Conservation (phyloP, 2,329 filamentous ascomycete genomes). For the Colletotrichum magnum region DNA sequence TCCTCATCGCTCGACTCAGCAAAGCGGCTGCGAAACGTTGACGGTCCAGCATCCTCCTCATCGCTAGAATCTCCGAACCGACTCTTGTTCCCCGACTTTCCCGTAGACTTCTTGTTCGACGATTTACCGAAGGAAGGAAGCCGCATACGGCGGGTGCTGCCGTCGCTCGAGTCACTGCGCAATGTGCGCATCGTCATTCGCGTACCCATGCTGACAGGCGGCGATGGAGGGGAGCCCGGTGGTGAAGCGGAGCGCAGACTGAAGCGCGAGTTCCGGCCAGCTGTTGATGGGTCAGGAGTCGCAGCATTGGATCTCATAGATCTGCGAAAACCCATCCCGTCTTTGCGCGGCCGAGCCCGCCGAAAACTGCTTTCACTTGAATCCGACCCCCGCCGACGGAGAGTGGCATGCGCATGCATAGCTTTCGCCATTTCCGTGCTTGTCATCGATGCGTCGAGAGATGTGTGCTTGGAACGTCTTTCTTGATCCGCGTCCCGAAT, state of each 20-base stretch:
- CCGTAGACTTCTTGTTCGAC: constrained; percentile 48
- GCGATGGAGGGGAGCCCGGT: constrained; percentile 64
- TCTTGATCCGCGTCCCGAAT: background rate
- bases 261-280: constrained; percentile 60
- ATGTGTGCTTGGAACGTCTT: constrained; percentile 13
- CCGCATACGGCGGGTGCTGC: constrained; percentile 53
- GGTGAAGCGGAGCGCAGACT: constrained; percentile 81
- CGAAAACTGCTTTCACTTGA: constrained; percentile 88
- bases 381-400: constrained; percentile 71
- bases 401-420: constrained; percentile 51
- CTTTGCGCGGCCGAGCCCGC: constrained; percentile 66
- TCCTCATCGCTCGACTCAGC: constrained; percentile 80
- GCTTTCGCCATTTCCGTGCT: constrained; percentile 40
- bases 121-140: constrained; percentile 61
- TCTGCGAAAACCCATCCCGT: constrained; percentile 75
- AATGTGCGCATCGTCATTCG: constrained; percentile 58
- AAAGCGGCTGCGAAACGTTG: constrained; percentile 71
- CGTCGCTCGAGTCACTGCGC: constrained; percentile 57
- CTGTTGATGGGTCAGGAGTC: constrained; percentile 57
- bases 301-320: constrained; percentile 74
- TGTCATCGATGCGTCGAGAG: constrained; percentile 33
- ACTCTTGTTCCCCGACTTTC: constrained; percentile 59
- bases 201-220: constrained; percentile 57
- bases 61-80: constrained; percentile 76
- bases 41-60: constrained; percentile 61